These are phyloP conservation scores for Collybiopsis confluens DNA, from an alignment of 768 basidiomycete genomes.

Conservation along the genomic window DNA sequence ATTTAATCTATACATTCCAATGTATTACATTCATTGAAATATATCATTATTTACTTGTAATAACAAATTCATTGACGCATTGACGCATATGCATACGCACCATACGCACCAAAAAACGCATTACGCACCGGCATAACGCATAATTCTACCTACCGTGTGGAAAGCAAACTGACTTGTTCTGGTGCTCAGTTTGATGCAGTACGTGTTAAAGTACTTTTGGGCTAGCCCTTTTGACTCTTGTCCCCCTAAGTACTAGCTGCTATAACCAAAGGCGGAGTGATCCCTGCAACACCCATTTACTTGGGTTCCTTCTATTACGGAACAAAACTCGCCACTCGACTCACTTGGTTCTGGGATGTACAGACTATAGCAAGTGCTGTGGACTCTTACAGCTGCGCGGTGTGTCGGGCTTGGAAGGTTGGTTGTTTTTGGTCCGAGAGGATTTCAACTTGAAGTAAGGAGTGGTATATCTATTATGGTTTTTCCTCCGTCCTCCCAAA, in stretches of 20 bases:
- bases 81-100: too few species aligned
- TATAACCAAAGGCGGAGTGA: conserved; percentile 38
- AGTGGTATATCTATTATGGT: too few species aligned
- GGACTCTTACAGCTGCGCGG: conserved; percentile 33
- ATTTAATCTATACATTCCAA: too few species aligned
- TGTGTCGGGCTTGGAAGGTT: conserved; percentile 27
- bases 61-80: too few species aligned
- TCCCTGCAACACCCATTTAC: conserved; percentile 36
- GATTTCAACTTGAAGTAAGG: not conserved
- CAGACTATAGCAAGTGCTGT: conserved; percentile 34
- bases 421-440: conserved; percentile 30
- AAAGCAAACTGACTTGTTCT: too few species aligned
- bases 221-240: not conserved
- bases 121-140: too few species aligned
- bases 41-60: too few species aligned
- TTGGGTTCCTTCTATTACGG: conserved; percentile 39
- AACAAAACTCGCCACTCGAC: conserved; percentile 36
- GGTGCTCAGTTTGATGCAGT: conserved; percentile 31
- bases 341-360: conserved; percentile 41
- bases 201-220: conserved; percentile 4
- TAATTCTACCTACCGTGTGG: too few species aligned
- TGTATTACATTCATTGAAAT: too few species aligned
- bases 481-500: not conserved
- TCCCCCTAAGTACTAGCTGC: conserved; percentile 29
- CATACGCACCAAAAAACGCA: too few species aligned